Evolutionary conservation across 2,329 filamentous ascomycete species (phyloP).

Genomic region (Elsinoe necatrix): DNA sequence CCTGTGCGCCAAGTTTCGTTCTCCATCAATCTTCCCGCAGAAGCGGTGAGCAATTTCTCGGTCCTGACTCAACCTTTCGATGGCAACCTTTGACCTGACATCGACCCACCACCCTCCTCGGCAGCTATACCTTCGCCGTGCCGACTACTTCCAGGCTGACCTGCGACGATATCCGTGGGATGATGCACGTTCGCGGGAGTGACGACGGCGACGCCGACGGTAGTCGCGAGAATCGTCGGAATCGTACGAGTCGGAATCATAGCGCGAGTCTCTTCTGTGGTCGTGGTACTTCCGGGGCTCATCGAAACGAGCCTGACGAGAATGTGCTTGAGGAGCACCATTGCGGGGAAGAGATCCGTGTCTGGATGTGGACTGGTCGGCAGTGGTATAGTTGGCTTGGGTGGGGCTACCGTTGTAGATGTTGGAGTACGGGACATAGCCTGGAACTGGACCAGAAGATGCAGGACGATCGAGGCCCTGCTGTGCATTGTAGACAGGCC

Average conservation of each 20-base stretch:
- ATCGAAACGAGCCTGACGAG: not conserved
- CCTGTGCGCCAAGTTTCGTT: not conserved
- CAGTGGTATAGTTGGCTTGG: not conserved
- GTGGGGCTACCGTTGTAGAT: constrained; percentile 22
- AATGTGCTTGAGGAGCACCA: not conserved
- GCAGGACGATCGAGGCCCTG: not conserved
- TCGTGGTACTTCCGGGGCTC: not conserved
- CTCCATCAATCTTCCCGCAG: not conserved
- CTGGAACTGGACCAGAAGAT: constrained; percentile 16
- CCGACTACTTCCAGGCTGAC: not conserved
- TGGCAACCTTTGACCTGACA: not conserved
- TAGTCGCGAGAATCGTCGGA: constrained; percentile 5
- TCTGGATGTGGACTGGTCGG: not conserved
- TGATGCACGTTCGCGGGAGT: not conserved
- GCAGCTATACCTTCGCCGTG: not conserved
- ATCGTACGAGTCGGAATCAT: constrained; percentile 11
- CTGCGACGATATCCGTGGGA: not conserved
- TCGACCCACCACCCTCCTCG: not conserved
- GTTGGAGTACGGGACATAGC: constrained; percentile 30
- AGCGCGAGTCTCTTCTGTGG: not conserved
- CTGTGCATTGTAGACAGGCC: not conserved
- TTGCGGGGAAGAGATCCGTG: not conserved
- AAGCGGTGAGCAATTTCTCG: not conserved
- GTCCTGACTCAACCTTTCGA: not conserved
- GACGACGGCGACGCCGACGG: not conserved